Base-by-base conservation (phyloP, 768 basidiomycete genomes). In the Imleria badia region DNA sequence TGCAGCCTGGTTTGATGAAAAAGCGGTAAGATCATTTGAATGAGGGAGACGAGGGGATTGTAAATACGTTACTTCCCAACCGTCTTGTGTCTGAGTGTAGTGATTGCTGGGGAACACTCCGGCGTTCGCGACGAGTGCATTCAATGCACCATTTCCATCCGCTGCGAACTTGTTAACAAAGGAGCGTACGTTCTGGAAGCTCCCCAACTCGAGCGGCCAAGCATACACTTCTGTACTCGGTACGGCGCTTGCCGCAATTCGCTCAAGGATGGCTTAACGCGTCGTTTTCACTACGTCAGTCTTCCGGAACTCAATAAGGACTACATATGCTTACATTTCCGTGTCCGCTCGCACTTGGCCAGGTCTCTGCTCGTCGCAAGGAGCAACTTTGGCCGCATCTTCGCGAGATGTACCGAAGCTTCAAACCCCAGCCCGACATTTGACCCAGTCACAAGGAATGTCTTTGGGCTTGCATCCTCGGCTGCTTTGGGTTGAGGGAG, bases 361-460 rank as follows among this genome's bases (percentile, higher is more conserved):
- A 51, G 29, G 45, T 65, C 63, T 34, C 76, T 63, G 52, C 75
- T 71, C 5, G 71, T 76, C 13, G 70, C 62, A 49, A 76, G 55
- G 1, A 76, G 60, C 20, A 59, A 41, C 19, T 53, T 69, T 7
- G 75, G 71, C 7, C 45, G 47, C 69, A 76, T 68, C 17, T 55
- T 50, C 2, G 68, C 68, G 39, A 76, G 60, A 50, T 72, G 68
- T 22, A 65, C 58, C 5, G 67, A 60, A 6, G 73, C 63, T 46
- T 70, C 70, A 23, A 68, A 57, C 22, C 65, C 71, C 19, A 71
- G 45, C 29, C 66, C 84, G 22, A 71, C 71, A 58, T 85, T 85
- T 3, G 81, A 79, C 8, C 77, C 78, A 26, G 75, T 71, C 22
- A 85, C 74, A 20, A 83, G 48, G n/a, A 83, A 71, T 7, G 77